phyloP scores from a whole-genome alignment of 768 basidiomycete genomes.

The Calvatia gigantea region DNA sequence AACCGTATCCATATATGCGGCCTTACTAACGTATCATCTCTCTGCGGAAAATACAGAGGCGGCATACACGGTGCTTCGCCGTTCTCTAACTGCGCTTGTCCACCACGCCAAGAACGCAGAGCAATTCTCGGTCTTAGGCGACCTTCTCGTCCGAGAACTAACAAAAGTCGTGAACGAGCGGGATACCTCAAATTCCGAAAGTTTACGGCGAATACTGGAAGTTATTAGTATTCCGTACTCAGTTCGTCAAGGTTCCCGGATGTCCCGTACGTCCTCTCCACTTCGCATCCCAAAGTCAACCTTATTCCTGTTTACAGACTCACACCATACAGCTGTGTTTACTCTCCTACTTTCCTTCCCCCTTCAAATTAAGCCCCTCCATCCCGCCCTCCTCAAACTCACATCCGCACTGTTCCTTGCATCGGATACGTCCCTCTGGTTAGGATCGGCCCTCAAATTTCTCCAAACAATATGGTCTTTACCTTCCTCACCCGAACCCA shows the following conservation, averaged over 20 bases:
- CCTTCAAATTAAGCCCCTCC: conserved; percentile 21
- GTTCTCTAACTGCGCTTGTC: conserved; percentile 73
- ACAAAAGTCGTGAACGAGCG: conserved; percentile 15
- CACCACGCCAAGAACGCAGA: conserved; percentile 78
- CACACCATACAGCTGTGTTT: conserved; percentile 32
- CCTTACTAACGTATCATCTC: conserved; percentile 57
- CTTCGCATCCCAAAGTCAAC: not conserved
- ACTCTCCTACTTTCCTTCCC: conserved; percentile 27
- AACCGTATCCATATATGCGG: conserved; percentile 56
- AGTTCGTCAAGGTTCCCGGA: conserved; percentile 69
- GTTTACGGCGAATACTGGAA: conserved; percentile 50
- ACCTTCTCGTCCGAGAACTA: conserved; percentile 46
- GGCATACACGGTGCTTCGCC: conserved; percentile 58
- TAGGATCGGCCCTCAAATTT: conserved; percentile 52
- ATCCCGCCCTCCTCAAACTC: conserved; percentile 35
- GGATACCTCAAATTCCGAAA: conserved; percentile 25
- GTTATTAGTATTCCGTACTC: conserved; percentile 53
- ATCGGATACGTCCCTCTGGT: conserved; percentile 47
- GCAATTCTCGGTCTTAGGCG: conserved; percentile 55
- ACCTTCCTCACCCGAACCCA: not conserved
- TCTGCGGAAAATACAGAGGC: conserved; percentile 31
- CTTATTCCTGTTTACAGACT: conserved; percentile 20
- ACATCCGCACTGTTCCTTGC: conserved; percentile 35
- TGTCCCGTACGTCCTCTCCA: conserved; percentile 45
- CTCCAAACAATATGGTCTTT: conserved; percentile 45